Evolutionary conservation across 1,139 yeast genomes (phyloP).

Genomic region (Kodamaea sp.): DNA sequence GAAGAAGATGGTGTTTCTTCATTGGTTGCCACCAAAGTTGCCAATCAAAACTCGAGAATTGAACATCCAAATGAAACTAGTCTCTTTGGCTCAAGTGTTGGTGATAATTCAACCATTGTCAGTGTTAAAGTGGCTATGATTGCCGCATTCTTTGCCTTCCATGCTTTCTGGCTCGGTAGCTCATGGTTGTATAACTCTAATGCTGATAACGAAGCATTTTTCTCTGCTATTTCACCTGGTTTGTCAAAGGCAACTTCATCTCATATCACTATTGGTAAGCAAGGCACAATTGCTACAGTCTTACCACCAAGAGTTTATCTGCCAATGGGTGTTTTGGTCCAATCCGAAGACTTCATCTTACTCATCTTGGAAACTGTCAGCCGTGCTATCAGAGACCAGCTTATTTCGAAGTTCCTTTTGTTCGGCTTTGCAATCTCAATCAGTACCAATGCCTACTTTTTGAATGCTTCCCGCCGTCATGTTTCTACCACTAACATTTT

Average conservation of each 20-base stretch:
- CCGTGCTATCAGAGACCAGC: slow-evolving; percentile 73
- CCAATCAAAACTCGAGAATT: slow-evolving; percentile 57
- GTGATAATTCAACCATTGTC: slow-evolving; percentile 40
- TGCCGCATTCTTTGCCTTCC: slow-evolving; percentile 65
- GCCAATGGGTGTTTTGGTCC: slow-evolving; percentile 61
- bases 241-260: slow-evolving; percentile 41
- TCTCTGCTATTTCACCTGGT: slow-evolving; percentile 31
- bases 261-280: slow-evolving; percentile 38
- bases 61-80: slow-evolving; percentile 34
- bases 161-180: slow-evolving; percentile 71
- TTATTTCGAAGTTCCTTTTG: slow-evolving; percentile 74
- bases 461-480: slow-evolving; percentile 71
- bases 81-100: slow-evolving; percentile 19
- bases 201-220: slow-evolving; percentile 14
- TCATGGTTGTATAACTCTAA: slow-evolving; percentile 60
- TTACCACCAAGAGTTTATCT: slow-evolving; percentile 65
- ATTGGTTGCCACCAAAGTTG: slow-evolving; percentile 57
- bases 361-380: slow-evolving; percentile 56
- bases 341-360: slow-evolving; percentile 61
- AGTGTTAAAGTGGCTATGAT: slow-evolving; percentile 66
- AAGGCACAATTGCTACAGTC: slow-evolving; percentile 63
- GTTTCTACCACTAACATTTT: slow-evolving; percentile 40
- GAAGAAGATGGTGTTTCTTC: slow-evolving; percentile 92
- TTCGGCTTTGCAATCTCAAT: slow-evolving; percentile 73
- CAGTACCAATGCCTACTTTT: slow-evolving; percentile 76